Evolutionary conservation across 2,329 filamentous ascomycete genomes (phyloP).

Genomic region (Chalaropsis ovoidea): DNA sequence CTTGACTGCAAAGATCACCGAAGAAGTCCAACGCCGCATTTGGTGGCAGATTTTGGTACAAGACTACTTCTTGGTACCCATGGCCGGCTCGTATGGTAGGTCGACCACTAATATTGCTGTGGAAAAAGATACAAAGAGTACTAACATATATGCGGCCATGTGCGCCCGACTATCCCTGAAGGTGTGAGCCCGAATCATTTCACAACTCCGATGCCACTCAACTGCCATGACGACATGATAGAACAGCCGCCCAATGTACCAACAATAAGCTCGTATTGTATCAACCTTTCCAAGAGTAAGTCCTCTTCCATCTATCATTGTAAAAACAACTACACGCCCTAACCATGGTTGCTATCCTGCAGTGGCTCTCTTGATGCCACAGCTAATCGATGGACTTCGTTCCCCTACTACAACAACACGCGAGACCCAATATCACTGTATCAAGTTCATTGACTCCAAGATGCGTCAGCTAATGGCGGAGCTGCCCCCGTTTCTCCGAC

Average conservation of each 20-base stretch:
- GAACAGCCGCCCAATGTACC: conserved; percentile 19
- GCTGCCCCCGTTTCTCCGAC: conserved; percentile 18
- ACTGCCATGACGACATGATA: conserved; percentile 24
- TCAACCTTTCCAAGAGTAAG: conserved; percentile 23
- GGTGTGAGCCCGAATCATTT: conserved; percentile 23
- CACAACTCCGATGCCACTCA: conserved; percentile 23
- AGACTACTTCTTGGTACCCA: conserved; percentile 25
- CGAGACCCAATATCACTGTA: conserved; percentile 21
- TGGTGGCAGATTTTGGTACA: conserved; percentile 25
- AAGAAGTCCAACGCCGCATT: conserved; percentile 22
- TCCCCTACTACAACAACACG: conserved; percentile 16
- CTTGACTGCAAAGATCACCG: conserved; percentile 7
- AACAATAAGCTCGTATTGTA: conserved; percentile 24
- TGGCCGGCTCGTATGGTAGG: conserved; percentile 24
- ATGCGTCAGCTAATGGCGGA: conserved; percentile 18
- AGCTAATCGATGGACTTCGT: conserved; percentile 22
- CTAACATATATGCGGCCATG: not conserved
- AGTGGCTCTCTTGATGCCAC: conserved; percentile 24
- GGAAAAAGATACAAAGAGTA: not conserved
- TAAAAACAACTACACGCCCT: not conserved
- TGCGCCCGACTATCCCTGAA: not conserved
- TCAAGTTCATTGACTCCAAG: conserved; percentile 19
- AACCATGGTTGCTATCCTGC: not conserved
- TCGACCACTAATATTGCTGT: not conserved
- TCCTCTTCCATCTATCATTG: not conserved